A percentile compares a stretch with the other conserved stretches of the same genome.
Conservation (phyloP, 208 protist genomes). For the Leishmania amazonensis region DNA sequence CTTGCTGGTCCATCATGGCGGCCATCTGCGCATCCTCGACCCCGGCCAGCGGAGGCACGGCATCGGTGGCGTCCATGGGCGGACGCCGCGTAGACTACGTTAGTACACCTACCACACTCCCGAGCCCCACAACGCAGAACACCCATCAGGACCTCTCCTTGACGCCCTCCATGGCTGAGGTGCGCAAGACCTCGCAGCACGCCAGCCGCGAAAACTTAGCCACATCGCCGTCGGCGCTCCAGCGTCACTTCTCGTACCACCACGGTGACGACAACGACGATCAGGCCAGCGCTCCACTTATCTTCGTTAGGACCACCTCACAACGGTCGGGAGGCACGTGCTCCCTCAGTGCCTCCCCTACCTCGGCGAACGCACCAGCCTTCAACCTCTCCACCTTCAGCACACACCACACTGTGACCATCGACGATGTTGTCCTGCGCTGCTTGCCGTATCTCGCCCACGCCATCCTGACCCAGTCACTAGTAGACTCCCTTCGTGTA, state of each 20-base stretch:
- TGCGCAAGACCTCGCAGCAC: neutral
- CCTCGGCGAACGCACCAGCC: conserved; percentile 14
- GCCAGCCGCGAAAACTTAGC: conserved; percentile 9
- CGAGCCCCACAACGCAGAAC: conserved; percentile 2
- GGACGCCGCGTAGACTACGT: neutral
- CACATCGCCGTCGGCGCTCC: neutral
- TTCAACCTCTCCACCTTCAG: conserved; percentile 20
- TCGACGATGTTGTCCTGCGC: conserved; percentile 72
- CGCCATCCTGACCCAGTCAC: conserved; percentile 62
- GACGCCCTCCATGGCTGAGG: neutral
- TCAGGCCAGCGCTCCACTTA: neutral
- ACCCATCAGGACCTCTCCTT: neutral
- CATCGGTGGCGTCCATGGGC: neutral
- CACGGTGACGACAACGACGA: neutral
- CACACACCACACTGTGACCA: conserved; percentile 27
- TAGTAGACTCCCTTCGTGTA: conserved; percentile 59
- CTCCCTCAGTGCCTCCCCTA: conserved; percentile 10
- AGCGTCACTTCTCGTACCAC: neutral
- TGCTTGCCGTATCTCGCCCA: conserved; percentile 68
- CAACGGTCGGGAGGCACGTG: conserved; percentile 7
- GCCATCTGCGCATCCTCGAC: conserved; percentile 66
- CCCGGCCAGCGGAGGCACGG: neutral
- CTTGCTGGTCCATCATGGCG: conserved; percentile 86
- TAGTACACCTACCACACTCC: neutral
- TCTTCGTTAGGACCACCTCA: neutral